These are phyloP conservation scores for Rhododendron griersonianum DNA, from an alignment of 148 eudicot species.

Conservation along the genomic window DNA sequence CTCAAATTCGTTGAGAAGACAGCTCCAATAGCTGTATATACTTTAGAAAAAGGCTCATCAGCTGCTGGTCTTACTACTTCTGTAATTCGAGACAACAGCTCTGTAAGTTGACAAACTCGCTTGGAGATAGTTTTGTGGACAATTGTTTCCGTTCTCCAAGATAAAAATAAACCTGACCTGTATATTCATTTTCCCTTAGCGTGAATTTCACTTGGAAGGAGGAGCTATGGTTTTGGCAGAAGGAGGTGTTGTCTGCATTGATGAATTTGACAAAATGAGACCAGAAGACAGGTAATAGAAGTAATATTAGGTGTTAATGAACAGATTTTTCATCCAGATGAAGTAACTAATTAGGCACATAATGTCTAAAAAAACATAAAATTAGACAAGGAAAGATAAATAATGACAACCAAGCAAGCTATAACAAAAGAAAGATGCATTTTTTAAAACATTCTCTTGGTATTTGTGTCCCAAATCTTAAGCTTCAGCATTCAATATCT, in stretches of 20 bases:
- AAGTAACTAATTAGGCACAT: too few relatives aligned
- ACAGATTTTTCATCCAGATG: not conserved
- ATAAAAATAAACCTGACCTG: not conserved
- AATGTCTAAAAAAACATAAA: too few relatives aligned
- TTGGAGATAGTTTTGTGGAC: not conserved
- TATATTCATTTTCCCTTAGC: slow-evolving; percentile 32
- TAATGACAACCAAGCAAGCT: too few relatives aligned
- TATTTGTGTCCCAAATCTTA: too few relatives aligned
- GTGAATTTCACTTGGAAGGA: slow-evolving; percentile 97
- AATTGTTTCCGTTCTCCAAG: not conserved
- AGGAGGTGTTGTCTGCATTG: slow-evolving; percentile 99
- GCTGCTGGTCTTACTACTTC: slow-evolving; percentile 99
- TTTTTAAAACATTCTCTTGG: too few relatives aligned
- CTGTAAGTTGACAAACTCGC: slow-evolving; percentile 50
- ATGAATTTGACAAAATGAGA: slow-evolving; percentile 99
- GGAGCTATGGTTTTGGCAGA: slow-evolving; percentile 99
- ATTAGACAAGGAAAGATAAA: too few relatives aligned
- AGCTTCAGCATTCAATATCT: too few relatives aligned
- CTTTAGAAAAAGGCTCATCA: slow-evolving; percentile 98
- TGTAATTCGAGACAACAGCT: slow-evolving; percentile 80
- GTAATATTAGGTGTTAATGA: not conserved
- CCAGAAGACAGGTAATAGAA: slow-evolving; percentile 82
- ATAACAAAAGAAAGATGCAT: too few relatives aligned
- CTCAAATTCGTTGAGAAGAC: slow-evolving; percentile 99
- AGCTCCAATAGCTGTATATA: slow-evolving; percentile 95